Conservation (phyloP, 2,329 filamentous ascomycete genomes). For the Cyanodermella asteris region DNA sequence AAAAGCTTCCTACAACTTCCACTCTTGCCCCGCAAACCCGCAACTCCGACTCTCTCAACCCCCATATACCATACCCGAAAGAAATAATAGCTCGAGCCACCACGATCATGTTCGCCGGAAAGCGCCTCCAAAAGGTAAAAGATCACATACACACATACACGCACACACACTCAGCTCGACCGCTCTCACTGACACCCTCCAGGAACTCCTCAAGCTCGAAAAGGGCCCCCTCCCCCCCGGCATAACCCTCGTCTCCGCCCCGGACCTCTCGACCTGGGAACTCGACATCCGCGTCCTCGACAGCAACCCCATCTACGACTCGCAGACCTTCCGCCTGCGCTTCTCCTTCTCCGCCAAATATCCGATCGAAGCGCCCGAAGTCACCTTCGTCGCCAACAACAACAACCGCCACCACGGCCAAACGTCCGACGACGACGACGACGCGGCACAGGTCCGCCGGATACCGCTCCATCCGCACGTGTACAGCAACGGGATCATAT, state of each 20-base stretch:
- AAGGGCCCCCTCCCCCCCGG: slow-evolving; percentile 36
- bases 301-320: slow-evolving; percentile 65
- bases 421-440: slow-evolving; percentile 15
- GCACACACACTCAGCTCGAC: no score
- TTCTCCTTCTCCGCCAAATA: slow-evolving; percentile 71
- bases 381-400: slow-evolving; percentile 53
- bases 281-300: slow-evolving; percentile 86
- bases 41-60: no score
- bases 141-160: no score
- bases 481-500: slow-evolving; percentile 97
- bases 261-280: slow-evolving; percentile 73
- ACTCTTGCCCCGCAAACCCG: no score
- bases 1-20: no score
- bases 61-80: no score
- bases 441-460: no score
- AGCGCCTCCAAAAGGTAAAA: no score
- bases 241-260: slow-evolving; percentile 60
- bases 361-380: slow-evolving; percentile 91
- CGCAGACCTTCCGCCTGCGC: slow-evolving; percentile 62
- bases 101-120: no score
- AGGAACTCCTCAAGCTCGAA: slow-evolving; percentile 9
- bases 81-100: no score
- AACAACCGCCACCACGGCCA: slow-evolving; percentile 9
- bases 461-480: slow-evolving; percentile 95
- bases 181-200: no score